Evolutionary conservation across 345 rosid genomes (phyloP).

Genomic region (Rhizophora apiculata): DNA sequence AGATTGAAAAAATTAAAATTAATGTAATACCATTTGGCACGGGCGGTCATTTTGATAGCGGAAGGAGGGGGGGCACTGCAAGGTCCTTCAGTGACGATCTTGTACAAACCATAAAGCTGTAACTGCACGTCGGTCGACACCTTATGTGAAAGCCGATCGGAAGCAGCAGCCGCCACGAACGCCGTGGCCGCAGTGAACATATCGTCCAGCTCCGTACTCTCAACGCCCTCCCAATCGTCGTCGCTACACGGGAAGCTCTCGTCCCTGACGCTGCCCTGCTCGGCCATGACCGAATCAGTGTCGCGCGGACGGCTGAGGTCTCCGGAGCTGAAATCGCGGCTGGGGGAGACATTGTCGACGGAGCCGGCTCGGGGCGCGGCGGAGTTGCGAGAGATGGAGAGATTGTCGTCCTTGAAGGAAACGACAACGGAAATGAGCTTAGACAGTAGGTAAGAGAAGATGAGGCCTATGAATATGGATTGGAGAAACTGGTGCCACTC

Average conservation of each 20-base stretch:
- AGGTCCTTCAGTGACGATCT: slow-evolving; percentile 89
- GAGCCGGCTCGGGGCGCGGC: slow-evolving; percentile 1
- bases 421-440: slow-evolving; percentile 80
- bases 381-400: slow-evolving; percentile 47
- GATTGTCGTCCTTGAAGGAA: slow-evolving; percentile 74
- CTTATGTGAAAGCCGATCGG: slow-evolving; percentile 18
- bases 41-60: slow-evolving; percentile 86
- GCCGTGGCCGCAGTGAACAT: slow-evolving; percentile 79
- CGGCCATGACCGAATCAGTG: slow-evolving; percentile 60
- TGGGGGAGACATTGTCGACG: background rate
- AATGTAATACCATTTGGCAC: slow-evolving; percentile 72
- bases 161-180: slow-evolving; percentile 67
- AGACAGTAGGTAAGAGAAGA: slow-evolving; percentile 85
- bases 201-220: slow-evolving; percentile 86
- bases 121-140: slow-evolving; percentile 61
- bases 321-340: slow-evolving; percentile 20
- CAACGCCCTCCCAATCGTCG: slow-evolving; percentile 94
- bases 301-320: slow-evolving; percentile 7
- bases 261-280: slow-evolving; percentile 70
- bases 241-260: slow-evolving; percentile 44
- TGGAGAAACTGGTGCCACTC: slow-evolving; percentile 80
- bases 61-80: slow-evolving; percentile 83
- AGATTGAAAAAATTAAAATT: background rate
- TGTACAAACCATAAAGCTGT: slow-evolving; percentile 85
- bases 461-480: slow-evolving; percentile 67